Conservation (phyloP, 768 basidiomycete genomes). For the Mycena floridula region DNA sequence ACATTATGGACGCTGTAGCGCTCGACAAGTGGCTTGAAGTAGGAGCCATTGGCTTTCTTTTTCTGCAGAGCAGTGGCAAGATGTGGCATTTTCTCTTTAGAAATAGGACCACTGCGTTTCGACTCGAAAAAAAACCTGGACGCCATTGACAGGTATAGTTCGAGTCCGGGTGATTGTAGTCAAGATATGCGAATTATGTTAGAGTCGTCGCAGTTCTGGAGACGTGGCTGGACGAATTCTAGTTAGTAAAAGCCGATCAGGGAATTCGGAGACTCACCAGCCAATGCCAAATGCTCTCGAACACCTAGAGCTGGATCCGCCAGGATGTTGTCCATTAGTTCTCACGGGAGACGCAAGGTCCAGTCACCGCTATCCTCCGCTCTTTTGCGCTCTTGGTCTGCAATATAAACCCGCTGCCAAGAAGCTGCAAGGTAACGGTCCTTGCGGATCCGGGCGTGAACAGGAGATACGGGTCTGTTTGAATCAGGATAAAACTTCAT, state of each 20-base stretch:
- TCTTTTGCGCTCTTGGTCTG: too few species aligned
- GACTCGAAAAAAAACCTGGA: not conserved
- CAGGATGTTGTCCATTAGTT: conserved; percentile 2
- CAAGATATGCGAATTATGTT: not conserved
- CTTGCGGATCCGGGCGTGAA: too few species aligned
- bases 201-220: conserved; percentile 1
- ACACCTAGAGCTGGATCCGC: not conserved
- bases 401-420: too few species aligned
- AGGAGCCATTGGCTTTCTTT: conserved; percentile 1
- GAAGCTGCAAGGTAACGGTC: too few species aligned
- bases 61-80: conserved; percentile 1
- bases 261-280: not conserved
- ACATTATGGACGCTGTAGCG: not conserved
- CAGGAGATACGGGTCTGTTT: too few species aligned
- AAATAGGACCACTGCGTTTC: not conserved
- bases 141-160: not conserved
- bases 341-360: not conserved
- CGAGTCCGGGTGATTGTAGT: not conserved
- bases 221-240: not conserved
- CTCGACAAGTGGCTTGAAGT: not conserved
- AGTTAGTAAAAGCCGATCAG: not conserved
- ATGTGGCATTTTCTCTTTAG: not conserved
- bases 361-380: not conserved
- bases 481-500: too few species aligned
- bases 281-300: conserved; percentile 1